phyloP scores from a whole-genome alignment of 352 stramenopile genomes.

The Phytopythium cucurbitacearum region DNA sequence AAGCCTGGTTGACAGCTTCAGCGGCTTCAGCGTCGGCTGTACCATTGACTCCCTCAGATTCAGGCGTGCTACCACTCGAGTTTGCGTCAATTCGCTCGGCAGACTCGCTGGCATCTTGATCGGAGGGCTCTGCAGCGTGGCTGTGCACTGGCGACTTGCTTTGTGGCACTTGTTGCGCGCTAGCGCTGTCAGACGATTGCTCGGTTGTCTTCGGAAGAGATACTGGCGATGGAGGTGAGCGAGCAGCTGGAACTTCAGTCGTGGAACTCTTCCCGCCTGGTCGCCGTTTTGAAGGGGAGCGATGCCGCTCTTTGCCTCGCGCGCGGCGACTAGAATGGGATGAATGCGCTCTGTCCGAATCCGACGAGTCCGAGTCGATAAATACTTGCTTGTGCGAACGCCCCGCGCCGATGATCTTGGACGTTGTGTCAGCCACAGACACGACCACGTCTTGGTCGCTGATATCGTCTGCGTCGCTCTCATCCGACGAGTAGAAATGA shows the following conservation, averaged over 20 bases:
- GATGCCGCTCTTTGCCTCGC: not conserved
- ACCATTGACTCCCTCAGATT: too few species aligned
- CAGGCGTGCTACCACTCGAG: too few species aligned
- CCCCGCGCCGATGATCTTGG: conserved; percentile 19
- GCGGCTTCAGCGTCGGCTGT: too few species aligned
- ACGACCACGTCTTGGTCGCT: conserved; percentile 60
- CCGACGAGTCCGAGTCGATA: conserved; percentile 56
- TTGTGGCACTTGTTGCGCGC: not conserved
- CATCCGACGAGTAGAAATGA: conserved; percentile 76
- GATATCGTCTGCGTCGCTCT: conserved; percentile 40
- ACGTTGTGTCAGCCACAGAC: conserved; percentile 15
- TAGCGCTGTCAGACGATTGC: not conserved
- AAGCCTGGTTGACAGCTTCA: too few species aligned
- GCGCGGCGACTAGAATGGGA: conserved; percentile 1
- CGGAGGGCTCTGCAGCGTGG: too few species aligned
- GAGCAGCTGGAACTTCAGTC: not conserved
- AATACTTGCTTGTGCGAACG: conserved; percentile 74
- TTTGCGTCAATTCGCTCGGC: too few species aligned
- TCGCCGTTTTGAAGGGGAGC: not conserved
- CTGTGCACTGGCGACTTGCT: not conserved
- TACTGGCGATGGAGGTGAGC: not conserved
- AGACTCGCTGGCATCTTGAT: too few species aligned
- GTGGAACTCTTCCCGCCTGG: too few species aligned
- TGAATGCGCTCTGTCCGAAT: conserved; percentile 27
- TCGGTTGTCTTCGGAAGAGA: not conserved